phyloP scores from a whole-genome alignment of 2,329 filamentous ascomycete species.

The Alternaria postmessia region DNA sequence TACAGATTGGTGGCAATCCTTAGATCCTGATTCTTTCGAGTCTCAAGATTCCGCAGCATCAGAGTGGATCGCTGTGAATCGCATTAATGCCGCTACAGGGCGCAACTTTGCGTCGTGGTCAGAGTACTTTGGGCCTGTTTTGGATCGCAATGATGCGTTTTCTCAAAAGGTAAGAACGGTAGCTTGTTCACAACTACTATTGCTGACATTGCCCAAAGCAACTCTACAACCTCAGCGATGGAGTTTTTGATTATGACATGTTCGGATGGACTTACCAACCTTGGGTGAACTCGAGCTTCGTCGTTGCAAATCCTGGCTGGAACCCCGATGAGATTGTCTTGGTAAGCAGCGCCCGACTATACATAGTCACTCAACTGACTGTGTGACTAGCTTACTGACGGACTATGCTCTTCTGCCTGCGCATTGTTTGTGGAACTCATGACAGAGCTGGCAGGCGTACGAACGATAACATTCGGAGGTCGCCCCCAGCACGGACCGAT shows the following conservation, averaged over 20 bases:
- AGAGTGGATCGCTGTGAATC: conserved; percentile 28
- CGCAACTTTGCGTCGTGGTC: conserved; percentile 52
- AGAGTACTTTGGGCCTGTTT: conserved; percentile 44
- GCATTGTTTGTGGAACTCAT: conserved; percentile 61
- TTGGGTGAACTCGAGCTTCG: too few species aligned
- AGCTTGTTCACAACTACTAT: too few species aligned
- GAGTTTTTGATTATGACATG: not conserved
- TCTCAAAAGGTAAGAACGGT: conserved; percentile 21
- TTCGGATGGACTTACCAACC: too few species aligned
- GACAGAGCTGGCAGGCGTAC: conserved; percentile 57
- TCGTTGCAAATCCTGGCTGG: not conserved
- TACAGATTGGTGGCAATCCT: conserved; percentile 9
- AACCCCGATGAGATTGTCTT: not conserved
- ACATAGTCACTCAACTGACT: not conserved
- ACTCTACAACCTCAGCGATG: conserved; percentile 8
- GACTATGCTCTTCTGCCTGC: conserved; percentile 65
- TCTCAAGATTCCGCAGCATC: conserved; percentile 7
- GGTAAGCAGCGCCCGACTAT: not conserved
- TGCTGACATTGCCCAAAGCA: not conserved
- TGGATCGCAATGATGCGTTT: conserved; percentile 46
- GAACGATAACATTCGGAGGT: conserved; percentile 65
- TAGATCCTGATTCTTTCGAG: conserved; percentile 8
- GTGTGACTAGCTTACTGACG: conserved; percentile 55
- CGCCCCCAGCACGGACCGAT: conserved; percentile 57
- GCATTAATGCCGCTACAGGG: conserved; percentile 29